Conservation (phyloP, 2,329 filamentous ascomycete genomes). For the Fusarium devonianum region DNA sequence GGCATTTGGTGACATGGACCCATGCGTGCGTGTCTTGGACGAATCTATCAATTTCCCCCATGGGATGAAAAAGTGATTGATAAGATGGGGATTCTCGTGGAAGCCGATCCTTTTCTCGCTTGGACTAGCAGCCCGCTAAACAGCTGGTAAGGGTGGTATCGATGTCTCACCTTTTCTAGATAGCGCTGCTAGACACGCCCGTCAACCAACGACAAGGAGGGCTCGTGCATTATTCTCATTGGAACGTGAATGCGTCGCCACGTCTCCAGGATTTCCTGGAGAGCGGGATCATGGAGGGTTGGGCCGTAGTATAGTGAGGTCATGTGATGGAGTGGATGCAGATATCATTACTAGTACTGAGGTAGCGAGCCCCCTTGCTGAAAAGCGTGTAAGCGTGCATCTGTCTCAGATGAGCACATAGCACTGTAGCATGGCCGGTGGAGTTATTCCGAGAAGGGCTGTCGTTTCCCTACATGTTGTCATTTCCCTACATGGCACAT, state of each 20-base stretch:
- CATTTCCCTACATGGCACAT: background rate
- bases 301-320: background rate
- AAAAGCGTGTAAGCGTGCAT: no score
- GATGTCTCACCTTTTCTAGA: no score
- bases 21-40: background rate
- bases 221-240: background rate
- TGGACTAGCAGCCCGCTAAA: background rate
- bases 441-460: no score
- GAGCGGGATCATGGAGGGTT: constrained; percentile 5
- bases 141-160: background rate
- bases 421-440: no score
- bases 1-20: no score
- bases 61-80: constrained; percentile 13
- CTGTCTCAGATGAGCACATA: no score
- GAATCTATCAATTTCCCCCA: background rate
- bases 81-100: constrained; percentile 18
- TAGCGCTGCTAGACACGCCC: background rate
- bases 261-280: background rate
- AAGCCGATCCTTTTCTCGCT: background rate
- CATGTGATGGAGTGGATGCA: background rate
- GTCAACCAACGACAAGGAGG: background rate
- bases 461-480: background rate
- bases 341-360: no score
- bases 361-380: no score
- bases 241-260: background rate